These are phyloP conservation scores for Globisporangium solare DNA, from an alignment of 352 stramenopile species.

Conservation along the genomic window DNA sequence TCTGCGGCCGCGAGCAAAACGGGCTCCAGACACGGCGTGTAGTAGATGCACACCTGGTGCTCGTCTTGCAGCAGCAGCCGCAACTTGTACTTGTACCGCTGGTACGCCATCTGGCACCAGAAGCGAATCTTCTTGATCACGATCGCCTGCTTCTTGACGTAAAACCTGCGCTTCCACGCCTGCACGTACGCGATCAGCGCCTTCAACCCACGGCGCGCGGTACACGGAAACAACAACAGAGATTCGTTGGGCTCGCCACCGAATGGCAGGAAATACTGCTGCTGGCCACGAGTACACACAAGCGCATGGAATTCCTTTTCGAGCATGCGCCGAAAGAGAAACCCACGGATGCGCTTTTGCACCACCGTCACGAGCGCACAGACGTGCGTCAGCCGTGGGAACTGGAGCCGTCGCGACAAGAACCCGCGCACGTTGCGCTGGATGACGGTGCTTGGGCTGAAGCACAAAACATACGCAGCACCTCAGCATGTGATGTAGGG, in stretches of 20 bases:
- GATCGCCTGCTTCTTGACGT: conserved; percentile 52
- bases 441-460: conserved; percentile 25
- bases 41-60: conserved; percentile 76
- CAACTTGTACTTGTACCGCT: conserved; percentile 51
- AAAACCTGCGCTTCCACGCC: conserved; percentile 48
- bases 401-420: conserved; percentile 32
- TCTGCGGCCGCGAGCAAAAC: conserved; percentile 53
- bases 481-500: too few relatives aligned
- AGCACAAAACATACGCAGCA: background rate
- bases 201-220: conserved; percentile 38
- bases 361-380: conserved; percentile 46
- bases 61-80: conserved; percentile 46
- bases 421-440: conserved; percentile 47
- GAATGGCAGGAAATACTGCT: conserved; percentile 50
- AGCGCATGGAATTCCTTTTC: conserved; percentile 43
- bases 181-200: conserved; percentile 48
- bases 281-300: conserved; percentile 35
- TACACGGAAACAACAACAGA: conserved; percentile 22
- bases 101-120: conserved; percentile 73
- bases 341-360: conserved; percentile 54
- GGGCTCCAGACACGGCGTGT: conserved; percentile 45
- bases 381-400: conserved; percentile 40
- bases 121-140: conserved; percentile 76
- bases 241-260: conserved; percentile 26
- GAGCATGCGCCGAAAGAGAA: conserved; percentile 49